Evolutionary conservation across 2,329 filamentous ascomycete genomes (phyloP), one percentile per base, ranked within the genome.

Genomic region (Amauroascus verrucosus): DNA sequence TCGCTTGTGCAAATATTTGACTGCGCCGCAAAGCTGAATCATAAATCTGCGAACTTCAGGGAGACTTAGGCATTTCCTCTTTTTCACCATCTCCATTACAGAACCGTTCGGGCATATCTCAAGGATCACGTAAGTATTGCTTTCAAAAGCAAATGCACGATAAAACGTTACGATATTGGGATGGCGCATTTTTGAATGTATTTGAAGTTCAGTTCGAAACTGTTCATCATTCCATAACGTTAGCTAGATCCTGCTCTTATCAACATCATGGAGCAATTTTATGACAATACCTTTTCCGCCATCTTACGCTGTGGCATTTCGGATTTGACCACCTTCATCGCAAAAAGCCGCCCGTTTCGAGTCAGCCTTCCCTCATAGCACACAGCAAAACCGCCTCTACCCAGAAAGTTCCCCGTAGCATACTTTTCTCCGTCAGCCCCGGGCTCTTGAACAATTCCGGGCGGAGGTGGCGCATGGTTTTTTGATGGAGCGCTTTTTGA

Each of bases 111-210:
- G 85, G 68, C 93, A 98, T 43, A 98, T 75, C 67, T 98, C 91
- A 26, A 98, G 78, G 45, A 97, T 86, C 47, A 98, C 86, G 63
- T 95, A 98, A 54, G 93, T 97, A 67, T 84, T 90, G 59, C 81
- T 83, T 60, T 88, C 79, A 68, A 90, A 95, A 11, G 90, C 86
- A 67, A 98, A 98, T 32, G 93, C 93, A 61, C 91, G 83, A 63
- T 95, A 82, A 69, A 98, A 98, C 62, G 91, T 86, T 58, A 98
- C 93, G 60, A 98, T 91, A 68, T 96, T 95, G 51, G 86, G 86
- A 65, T 98, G 93, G 54, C 84, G 83, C 82, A 98, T 91, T 68
- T 97, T 98, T 41, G 93, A 96, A 72, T 98, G 93, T 56, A 98
- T 96, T 70, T 97, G 91, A 6, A 98, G 80, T 70, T 98, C 93